Conservation (phyloP, 2,329 filamentous ascomycete genomes). For the Fusarium foetens region DNA sequence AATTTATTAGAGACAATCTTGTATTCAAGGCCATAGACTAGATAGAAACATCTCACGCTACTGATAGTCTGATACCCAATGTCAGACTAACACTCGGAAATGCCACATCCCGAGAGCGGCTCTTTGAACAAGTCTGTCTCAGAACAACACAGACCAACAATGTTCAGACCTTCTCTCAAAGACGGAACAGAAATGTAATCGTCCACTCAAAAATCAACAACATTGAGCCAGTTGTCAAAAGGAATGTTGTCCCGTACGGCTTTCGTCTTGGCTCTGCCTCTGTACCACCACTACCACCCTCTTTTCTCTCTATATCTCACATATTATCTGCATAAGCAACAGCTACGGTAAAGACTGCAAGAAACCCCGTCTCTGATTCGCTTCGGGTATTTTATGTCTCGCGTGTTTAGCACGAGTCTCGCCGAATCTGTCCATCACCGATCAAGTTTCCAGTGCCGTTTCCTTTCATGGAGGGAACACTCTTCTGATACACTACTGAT, state of each 20-base stretch:
- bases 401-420: slow-evolving; percentile 21
- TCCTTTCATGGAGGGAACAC: slow-evolving; percentile 16
- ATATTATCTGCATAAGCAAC: background rate
- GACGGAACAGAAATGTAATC: slow-evolving; percentile 11
- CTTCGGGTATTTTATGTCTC: slow-evolving; percentile 11
- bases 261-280: slow-evolving; percentile 5
- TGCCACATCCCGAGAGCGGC: slow-evolving; percentile 47
- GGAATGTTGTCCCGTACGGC: slow-evolving; percentile 18
- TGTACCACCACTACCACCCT: background rate
- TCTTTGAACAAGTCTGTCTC: slow-evolving; percentile 41
- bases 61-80: slow-evolving; percentile 14
- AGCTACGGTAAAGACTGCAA: background rate
- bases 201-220: background rate
- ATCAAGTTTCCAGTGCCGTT: slow-evolving; percentile 10
- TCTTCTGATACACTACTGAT: slow-evolving; percentile 34
- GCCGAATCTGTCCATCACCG: slow-evolving; percentile 18
- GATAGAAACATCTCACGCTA: slow-evolving; percentile 21
- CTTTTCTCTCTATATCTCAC: background rate
- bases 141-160: slow-evolving; percentile 40
- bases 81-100: slow-evolving; percentile 45
- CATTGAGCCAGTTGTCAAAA: slow-evolving; percentile 14
- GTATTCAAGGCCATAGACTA: background rate
- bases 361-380: slow-evolving; percentile 7
- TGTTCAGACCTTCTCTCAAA: background rate
- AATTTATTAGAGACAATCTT: background rate